Evolutionary conservation across 2,329 filamentous ascomycete genomes (phyloP), one percentile per base, ranked within the genome.

Genomic region (Fusarium chaquense): DNA sequence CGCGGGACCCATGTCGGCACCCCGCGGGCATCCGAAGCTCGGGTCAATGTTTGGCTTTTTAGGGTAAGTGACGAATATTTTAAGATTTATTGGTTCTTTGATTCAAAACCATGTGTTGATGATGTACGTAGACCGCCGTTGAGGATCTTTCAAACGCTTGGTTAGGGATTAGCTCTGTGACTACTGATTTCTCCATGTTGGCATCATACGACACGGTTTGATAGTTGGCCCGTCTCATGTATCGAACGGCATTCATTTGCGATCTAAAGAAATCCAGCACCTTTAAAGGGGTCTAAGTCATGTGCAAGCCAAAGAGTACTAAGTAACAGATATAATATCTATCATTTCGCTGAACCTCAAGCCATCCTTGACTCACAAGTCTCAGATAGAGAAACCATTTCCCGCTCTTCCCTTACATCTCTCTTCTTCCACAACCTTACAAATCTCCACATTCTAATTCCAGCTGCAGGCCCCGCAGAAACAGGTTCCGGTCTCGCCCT

Each of bases 371-470:
- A 18, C 36, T 38, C 40, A 13, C 60, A 63, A 6, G 41, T 56
- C 33, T 35, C 60, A 49, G 59, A 45, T 4, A 38, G 16, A 9
- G 60, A 62, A 2, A 46, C 22, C 49, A 63, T 63, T 3, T 63
- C 60, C 15, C 22, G 32, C 3, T 32, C 13, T 6, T 47, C 49
- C 12, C n/a, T 26, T 4, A 13, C 50, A 3, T 52, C 50, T 20
- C 20, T 26, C 13, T 33, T 49, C 15, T 32, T 49, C 3, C 46
- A 38, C 22, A 63, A 63, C 0, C 49, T 32, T 12, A 63, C 60
- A 18, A 63, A 26, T 36, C 60, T 18, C 60, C 60, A 63, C 60
- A 63, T 57, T n/a, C n/a, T 63, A 6, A 36, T 28, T 2, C 47
- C 12, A 10, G 10, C 15, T 3, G 28, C 5, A 22, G n/a, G 11